phyloP scores from a whole-genome alignment of 2,329 filamentous ascomycete genomes.

The Aspergillus sp. region DNA sequence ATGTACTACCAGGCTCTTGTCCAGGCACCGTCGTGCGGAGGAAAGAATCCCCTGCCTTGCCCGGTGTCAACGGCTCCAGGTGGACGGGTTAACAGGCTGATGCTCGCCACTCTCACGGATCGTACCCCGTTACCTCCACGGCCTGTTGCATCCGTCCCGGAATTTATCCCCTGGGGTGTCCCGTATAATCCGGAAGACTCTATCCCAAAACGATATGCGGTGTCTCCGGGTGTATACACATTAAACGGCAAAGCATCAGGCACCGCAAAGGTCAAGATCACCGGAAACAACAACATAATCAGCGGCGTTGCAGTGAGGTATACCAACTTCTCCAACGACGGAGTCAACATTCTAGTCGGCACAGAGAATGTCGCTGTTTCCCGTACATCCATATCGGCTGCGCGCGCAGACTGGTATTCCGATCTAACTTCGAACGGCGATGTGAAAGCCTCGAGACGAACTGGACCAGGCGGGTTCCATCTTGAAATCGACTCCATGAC shows the following conservation, averaged over 20 bases:
- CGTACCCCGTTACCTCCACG: slow-evolving; percentile 26
- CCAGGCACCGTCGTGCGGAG: slow-evolving; percentile 44
- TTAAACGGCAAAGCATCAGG: slow-evolving; percentile 16
- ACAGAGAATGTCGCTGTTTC: slow-evolving; percentile 35
- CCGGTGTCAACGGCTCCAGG: slow-evolving; percentile 40
- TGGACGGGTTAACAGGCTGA: slow-evolving; percentile 40
- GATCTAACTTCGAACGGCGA: slow-evolving; percentile 37
- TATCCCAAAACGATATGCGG: background rate
- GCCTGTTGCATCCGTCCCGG: slow-evolving; percentile 25
- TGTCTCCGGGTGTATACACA: slow-evolving; percentile 16
- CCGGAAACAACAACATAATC: slow-evolving; percentile 7
- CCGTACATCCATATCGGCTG: slow-evolving; percentile 17
- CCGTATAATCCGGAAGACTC: slow-evolving; percentile 9
- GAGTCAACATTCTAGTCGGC: slow-evolving; percentile 32
- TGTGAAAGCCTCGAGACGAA: slow-evolving; percentile 37
- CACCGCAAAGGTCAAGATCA: slow-evolving; percentile 9
- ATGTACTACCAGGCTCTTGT: slow-evolving; percentile 45
- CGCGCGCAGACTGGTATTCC: slow-evolving; percentile 40
- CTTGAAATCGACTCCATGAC: slow-evolving; percentile 38
- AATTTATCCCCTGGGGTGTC: slow-evolving; percentile 20
- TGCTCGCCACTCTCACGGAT: slow-evolving; percentile 42
- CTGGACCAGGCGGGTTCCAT: slow-evolving; percentile 41
- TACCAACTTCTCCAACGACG: slow-evolving; percentile 39
- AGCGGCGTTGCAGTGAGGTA: slow-evolving; percentile 37
- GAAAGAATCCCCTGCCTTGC: slow-evolving; percentile 45